Evolutionary conservation across 2,329 filamentous ascomycete species (phyloP), one percentile per base, ranked within the genome.

Genomic region (Colletotrichum destructivum): DNA sequence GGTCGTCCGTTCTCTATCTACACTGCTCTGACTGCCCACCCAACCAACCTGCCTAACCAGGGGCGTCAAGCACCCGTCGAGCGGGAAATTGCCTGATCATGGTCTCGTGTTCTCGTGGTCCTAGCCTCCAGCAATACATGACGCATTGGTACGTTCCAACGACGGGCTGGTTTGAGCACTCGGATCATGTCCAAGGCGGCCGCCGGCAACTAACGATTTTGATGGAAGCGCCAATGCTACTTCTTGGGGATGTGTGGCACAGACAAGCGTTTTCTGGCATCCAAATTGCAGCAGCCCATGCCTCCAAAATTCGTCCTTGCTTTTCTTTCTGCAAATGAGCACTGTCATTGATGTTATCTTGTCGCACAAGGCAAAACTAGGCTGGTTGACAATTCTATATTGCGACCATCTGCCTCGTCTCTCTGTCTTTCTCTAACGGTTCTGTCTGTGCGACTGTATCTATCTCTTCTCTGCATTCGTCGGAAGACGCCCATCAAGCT

Each of bases 171-270:
- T 31, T 40, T 26, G 26, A 67, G 21, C 42, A 23, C 38, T 62
- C 64, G 54, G 69, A 57, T 44, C 38, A 23, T 47, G 65, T 69
- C 59, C 49, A 54, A 64, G 59, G 54, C 69, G 69, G 66, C 57
- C 63, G 66, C 65, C 69, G 69, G 66, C 57, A 69, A 65, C 69
- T 72, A 72, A 56, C 42, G 54, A 64, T 21, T 38, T 46, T 69
- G 69, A 69, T 38, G 60, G 46, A 42, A 60, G 31, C 61, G 38
- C 69, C 54, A 54, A 65, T 31, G 40, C 40, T 69, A 31, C 59
- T 54, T 63, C 21, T 23, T 40, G 47, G 54, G 47, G 59, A 59
- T 38, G 26, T 47, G 61, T 31, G 52, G 64, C 52, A 71, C 59
- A 60, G 69, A 59, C 65, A 60, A 55, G 59, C 57, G 46, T 44